Percentiles rank a stretch among this genome's conserved stretches.
Evolutionary conservation across 441 rosid genomes (phyloP).

Genomic region (Dalechampia spathulata): DNA sequence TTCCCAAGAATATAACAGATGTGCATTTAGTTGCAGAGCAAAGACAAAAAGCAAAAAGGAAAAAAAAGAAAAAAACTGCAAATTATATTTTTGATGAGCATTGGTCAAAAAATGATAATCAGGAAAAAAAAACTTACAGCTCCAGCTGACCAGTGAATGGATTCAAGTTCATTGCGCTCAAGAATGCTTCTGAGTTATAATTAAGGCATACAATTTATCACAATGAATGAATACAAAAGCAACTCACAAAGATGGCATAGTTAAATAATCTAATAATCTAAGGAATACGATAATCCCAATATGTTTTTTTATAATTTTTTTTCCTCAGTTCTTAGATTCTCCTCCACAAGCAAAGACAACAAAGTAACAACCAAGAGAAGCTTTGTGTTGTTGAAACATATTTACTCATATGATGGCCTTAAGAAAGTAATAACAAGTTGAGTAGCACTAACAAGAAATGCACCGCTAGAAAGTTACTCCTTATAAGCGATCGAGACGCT

Average conservation of each 20-base stretch:
- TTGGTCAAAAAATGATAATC: conserved; percentile 5
- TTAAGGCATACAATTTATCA: conserved; percentile 29
- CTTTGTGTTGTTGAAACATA: neutral
- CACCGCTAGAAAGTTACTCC: neutral
- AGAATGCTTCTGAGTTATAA: conserved; percentile 53
- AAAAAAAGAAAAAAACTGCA: neutral
- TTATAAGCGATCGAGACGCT: neutral
- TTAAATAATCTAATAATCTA: neutral
- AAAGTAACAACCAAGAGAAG: neutral
- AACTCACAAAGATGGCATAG: neutral
- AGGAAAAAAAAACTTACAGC: conserved; percentile 42
- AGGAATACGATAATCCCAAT: no score
- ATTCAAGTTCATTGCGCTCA: conserved; percentile 61
- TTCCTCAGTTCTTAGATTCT: neutral
- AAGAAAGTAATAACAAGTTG: neutral
- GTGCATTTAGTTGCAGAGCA: neutral
- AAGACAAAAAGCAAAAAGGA: neutral
- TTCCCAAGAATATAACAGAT: no score
- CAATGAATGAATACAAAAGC: neutral
- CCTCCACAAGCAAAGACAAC: neutral
- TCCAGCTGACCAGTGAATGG: conserved; percentile 70
- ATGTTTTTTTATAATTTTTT: no score
- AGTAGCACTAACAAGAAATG: neutral
- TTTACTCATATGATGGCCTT: neutral
- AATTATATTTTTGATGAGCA: neutral